phyloP scores from a whole-genome alignment of 352 stramenopile genomes.

The Phytophthora citrophthora region DNA sequence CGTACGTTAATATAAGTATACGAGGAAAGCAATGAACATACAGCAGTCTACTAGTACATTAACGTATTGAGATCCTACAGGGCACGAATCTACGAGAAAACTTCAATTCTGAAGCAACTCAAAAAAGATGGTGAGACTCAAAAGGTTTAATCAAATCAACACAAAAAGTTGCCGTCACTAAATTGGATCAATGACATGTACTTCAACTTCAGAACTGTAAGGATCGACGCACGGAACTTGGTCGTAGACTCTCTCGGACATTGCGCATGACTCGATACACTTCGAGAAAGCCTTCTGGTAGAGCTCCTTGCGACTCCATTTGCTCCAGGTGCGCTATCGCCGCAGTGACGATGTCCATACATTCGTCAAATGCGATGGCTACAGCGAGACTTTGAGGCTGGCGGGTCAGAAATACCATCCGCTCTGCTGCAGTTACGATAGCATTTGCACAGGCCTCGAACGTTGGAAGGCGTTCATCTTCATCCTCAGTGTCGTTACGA shows the following conservation, averaged over 20 bases:
- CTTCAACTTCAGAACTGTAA: constrained; percentile 28
- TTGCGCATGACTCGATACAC: constrained; percentile 30
- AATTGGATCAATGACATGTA: too few relatives aligned
- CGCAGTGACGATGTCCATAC: constrained; percentile 41
- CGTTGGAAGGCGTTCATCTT: constrained; percentile 4
- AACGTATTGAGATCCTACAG: not conserved
- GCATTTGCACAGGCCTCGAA: constrained; percentile 29
- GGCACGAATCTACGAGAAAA: not conserved
- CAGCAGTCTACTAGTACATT: not conserved
- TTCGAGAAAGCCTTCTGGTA: constrained; percentile 20
- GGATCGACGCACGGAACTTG: constrained; percentile 35
- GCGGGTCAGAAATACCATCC: constrained; percentile 27
- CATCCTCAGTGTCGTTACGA: not conserved
- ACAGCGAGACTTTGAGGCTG: constrained; percentile 26
- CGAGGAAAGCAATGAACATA: too few relatives aligned
- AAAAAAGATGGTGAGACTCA: constrained; percentile 10
- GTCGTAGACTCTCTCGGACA: constrained; percentile 31
- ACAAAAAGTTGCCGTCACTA: too few relatives aligned
- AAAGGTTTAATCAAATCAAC: not conserved
- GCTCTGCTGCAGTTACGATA: constrained; percentile 32
- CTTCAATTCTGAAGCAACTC: constrained; percentile 37
- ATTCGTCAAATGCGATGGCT: constrained; percentile 43
- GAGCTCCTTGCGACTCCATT: constrained; percentile 6
- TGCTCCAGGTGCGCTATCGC: constrained; percentile 33
- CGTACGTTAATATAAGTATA: not conserved